A percentile compares a stretch with the other conserved stretches of the same genome.
Evolutionary conservation across 257 asterid genomes (phyloP).

Genomic region (Solanum sejunctum): DNA sequence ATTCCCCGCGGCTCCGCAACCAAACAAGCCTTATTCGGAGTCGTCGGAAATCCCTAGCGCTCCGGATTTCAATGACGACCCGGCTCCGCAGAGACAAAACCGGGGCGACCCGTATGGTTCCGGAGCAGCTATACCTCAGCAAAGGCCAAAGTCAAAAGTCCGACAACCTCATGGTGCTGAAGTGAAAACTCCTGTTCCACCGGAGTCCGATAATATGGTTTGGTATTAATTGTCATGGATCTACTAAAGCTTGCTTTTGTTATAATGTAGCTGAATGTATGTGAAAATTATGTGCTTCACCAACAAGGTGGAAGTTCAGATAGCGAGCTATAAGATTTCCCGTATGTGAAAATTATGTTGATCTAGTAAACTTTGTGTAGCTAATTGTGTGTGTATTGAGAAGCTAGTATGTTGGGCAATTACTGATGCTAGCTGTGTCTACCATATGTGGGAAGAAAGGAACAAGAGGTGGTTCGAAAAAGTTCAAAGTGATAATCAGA

Average conservation of each 20-base stretch:
- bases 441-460: too few relatives aligned
- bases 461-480: too few relatives aligned
- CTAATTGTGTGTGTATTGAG: too few relatives aligned
- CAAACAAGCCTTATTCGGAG: background rate
- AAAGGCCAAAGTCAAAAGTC: background rate
- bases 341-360: too few relatives aligned
- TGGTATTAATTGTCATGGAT: background rate
- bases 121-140: background rate
- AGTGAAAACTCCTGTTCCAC: background rate
- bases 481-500: too few relatives aligned
- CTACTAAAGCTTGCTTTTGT: background rate
- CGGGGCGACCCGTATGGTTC: background rate
- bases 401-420: too few relatives aligned
- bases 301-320: too few relatives aligned
- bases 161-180: conserved; percentile 5
- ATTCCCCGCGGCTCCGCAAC: background rate
- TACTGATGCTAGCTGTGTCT: too few relatives aligned
- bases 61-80: background rate
- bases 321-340: too few relatives aligned
- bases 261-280: background rate
- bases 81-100: background rate
- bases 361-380: too few relatives aligned
- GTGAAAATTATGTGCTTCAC: too few relatives aligned
- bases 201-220: background rate
- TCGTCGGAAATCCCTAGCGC: background rate